phyloP scores from a whole-genome alignment of 2,329 filamentous ascomycete genomes.

The Passalora sequoiae region DNA sequence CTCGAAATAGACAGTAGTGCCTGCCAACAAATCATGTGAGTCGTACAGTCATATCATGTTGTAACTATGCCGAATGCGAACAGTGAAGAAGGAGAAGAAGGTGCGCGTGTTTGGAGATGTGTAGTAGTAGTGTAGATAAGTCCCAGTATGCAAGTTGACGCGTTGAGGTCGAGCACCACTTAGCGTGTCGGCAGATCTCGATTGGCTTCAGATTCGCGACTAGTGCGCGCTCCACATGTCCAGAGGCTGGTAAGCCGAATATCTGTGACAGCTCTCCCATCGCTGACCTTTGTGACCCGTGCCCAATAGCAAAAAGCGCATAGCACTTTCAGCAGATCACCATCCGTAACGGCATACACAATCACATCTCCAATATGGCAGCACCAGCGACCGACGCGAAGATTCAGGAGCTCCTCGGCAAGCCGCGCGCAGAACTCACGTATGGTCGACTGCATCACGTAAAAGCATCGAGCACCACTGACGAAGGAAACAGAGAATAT shows the following conservation, averaged over 20 bases:
- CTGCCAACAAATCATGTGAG: background rate
- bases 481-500: slow-evolving; percentile 63
- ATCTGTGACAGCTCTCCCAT: no score
- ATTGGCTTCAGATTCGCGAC: background rate
- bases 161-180: no score
- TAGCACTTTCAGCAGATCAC: no score
- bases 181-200: slow-evolving; percentile 1
- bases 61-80: background rate
- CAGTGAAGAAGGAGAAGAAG: background rate
- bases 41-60: background rate
- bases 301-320: no score
- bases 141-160: no score
- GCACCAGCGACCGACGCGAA: slow-evolving; percentile 35
- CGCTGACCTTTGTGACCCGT: no score
- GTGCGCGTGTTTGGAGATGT: background rate
- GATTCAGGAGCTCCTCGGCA: slow-evolving; percentile 70
- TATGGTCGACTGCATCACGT: slow-evolving; percentile 46
- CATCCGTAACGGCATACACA: no score
- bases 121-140: background rate
- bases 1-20: background rate
- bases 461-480: slow-evolving; percentile 7
- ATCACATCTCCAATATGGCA: slow-evolving; percentile 20
- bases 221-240: background rate
- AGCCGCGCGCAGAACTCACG: slow-evolving; percentile 88
- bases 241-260: no score